Conservation (phyloP, 768 basidiomycete species). For the Aureoboletus auriporus region DNA sequence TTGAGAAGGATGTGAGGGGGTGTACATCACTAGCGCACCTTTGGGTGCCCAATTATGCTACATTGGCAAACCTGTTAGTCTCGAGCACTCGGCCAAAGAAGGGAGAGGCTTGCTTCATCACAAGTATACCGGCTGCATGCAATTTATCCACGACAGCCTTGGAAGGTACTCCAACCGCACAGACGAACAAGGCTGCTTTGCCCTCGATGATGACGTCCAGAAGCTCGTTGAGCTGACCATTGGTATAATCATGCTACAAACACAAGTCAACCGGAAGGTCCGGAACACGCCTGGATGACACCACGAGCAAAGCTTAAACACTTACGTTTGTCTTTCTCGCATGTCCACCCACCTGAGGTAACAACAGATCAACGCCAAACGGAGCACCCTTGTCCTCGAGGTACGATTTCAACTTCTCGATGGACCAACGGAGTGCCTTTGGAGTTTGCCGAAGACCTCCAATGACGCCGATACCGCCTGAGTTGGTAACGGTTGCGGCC, state of each 20-base stretch:
- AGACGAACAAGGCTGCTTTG: constrained; percentile 75
- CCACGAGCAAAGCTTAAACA: constrained; percentile 3
- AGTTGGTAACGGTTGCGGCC: constrained; percentile 89
- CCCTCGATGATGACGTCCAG: constrained; percentile 75
- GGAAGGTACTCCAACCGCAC: constrained; percentile 81
- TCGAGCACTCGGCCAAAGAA: neutral
- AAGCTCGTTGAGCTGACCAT: constrained; percentile 71
- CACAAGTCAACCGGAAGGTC: neutral
- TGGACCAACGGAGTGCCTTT: constrained; percentile 60
- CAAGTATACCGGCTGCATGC: constrained; percentile 71
- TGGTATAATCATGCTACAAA: constrained; percentile 65
- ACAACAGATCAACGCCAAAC: constrained; percentile 78
- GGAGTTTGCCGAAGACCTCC: constrained; percentile 77
- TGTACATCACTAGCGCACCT: constrained; percentile 38
- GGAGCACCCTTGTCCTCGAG: constrained; percentile 74
- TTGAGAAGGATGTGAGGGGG: neutral
- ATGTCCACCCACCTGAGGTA: constrained; percentile 78
- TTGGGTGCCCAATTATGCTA: constrained; percentile 84
- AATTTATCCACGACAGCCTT: constrained; percentile 78
- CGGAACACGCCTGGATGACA: neutral
- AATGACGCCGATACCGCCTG: constrained; percentile 86
- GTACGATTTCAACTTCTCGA: constrained; percentile 68
- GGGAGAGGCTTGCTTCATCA: constrained; percentile 69
- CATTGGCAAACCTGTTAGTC: constrained; percentile 1
- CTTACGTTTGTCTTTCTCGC: constrained; percentile 78